phyloP scores from a whole-genome alignment of 768 basidiomycete genomes.

The Phanerochaete carnosa region DNA sequence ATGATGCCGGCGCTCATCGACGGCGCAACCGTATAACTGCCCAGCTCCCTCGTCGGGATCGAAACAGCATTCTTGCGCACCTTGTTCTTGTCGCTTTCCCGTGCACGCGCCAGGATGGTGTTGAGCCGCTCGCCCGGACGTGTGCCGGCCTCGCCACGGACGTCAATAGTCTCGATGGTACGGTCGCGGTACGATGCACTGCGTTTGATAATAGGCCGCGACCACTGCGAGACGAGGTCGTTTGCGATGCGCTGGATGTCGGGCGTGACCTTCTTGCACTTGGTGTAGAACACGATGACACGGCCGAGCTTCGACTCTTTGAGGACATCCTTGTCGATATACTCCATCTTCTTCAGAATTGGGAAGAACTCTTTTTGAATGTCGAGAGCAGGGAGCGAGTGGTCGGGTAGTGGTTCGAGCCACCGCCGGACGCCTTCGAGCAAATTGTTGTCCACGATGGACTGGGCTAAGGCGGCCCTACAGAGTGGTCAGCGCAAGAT shows the following conservation, averaged over 20 bases:
- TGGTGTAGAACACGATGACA: conserved; percentile 93
- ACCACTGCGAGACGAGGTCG: conserved; percentile 83
- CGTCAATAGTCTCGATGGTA: conserved; percentile 56
- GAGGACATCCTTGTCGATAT: conserved; percentile 85
- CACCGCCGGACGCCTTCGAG: conserved; percentile 85
- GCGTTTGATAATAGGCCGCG: conserved; percentile 88
- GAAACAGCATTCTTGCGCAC: conserved; percentile 77
- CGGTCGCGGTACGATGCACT: conserved; percentile 79
- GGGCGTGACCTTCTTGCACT: conserved; percentile 84
- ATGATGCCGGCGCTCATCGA: conserved; percentile 48
- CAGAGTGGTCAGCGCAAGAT: background rate
- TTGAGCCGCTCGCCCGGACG: conserved; percentile 54
- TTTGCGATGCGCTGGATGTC: conserved; percentile 80
- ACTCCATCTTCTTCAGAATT: conserved; percentile 82
- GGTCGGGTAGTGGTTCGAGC: conserved; percentile 93
- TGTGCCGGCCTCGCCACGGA: conserved; percentile 33
- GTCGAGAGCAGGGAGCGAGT: conserved; percentile 90
- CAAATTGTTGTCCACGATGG: conserved; percentile 93
- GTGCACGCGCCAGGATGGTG: conserved; percentile 65
- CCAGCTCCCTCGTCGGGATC: conserved; percentile 75
- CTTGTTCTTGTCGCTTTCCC: conserved; percentile 63
- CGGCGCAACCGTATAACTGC: conserved; percentile 81
- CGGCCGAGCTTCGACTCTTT: conserved; percentile 90
- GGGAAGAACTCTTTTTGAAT: conserved; percentile 92
- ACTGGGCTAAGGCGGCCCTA: conserved; percentile 82